Base-by-base conservation (phyloP, 371 early-diverging fungal genomes). In the Haplosporangium sp. region DNA sequence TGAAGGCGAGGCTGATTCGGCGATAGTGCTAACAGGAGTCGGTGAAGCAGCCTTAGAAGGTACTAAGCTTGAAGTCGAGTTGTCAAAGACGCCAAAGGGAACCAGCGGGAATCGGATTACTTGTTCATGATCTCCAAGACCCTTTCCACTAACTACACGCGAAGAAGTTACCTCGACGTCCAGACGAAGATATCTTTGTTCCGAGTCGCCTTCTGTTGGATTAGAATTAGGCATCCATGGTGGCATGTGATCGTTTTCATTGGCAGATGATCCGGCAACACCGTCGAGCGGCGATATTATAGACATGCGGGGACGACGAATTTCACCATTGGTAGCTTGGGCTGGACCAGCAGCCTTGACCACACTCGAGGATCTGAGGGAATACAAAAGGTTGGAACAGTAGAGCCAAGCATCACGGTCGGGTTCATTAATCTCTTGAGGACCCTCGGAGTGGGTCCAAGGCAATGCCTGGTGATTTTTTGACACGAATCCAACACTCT, bases 151-250 rank as follows among this genome's bases (percentile, higher is more conserved):
- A 45, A 79, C 81, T 19, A 79, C 74, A 15, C 81, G 74, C 19
- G 81, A 79, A 1, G 81, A 74, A 6, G 81, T 79, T 10, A 79
- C 71, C 44, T 79, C 81, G 10, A 79, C 81, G 71, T 79, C 81
- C 66, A 79, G n/a, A 15, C 81, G 71, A 64, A 79, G 64, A 48
- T 71, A 79, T 37, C 63, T 58, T 37, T 79, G 81, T 56, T 71
- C 71, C 37, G 64, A 57, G 6, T 67, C 71, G 44, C 42, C 56
- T 34, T 70, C 74, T n/a, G 62, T 48, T 4, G 67, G 60, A 39
- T 61, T 67, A 35, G 70, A 38, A 47, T 71, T 74, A 47, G 81
- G 74, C 81, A 79, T 79, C 81, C 81, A 79, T 10, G 81, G 81
- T 8, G 81, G 81, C 55, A 74, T 4, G 0, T 79, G 55, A 27